Conservation (phyloP, 441 rosid genomes). For the Populus hybrid region DNA sequence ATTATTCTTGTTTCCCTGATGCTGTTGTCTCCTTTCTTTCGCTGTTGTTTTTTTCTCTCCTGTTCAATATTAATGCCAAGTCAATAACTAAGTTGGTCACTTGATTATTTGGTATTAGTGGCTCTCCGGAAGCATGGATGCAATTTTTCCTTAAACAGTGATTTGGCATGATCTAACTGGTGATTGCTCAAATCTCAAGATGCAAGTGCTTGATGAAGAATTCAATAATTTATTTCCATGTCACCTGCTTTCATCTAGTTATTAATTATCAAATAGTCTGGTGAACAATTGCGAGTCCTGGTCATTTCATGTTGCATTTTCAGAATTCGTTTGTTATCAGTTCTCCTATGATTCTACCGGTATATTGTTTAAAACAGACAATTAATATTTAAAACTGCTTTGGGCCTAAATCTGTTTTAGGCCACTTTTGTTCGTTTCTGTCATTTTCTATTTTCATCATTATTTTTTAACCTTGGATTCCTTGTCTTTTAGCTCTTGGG, state of each 20-base stretch:
- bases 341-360: too few relatives aligned
- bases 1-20: not conserved
- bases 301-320: constrained; percentile 5
- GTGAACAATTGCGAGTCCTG: not conserved
- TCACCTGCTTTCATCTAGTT: not conserved
- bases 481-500: not conserved
- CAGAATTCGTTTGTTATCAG: not conserved
- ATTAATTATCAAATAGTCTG: not conserved
- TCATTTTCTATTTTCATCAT: not conserved
- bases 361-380: not conserved
- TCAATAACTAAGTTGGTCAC: not conserved
- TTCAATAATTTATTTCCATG: not conserved
- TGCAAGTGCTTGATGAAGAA: not conserved
- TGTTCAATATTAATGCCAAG: not conserved
- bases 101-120: not conserved
- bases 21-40: not conserved
- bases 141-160: not conserved
- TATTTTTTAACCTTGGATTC: not conserved
- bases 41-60: not conserved
- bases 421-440: not conserved
- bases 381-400: not conserved
- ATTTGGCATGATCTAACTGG: not conserved
- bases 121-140: not conserved
- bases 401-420: not conserved
- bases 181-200: not conserved